Base-by-base conservation (phyloP, 2,329 filamentous ascomycete species). In the Cercospora berteroae region DNA sequence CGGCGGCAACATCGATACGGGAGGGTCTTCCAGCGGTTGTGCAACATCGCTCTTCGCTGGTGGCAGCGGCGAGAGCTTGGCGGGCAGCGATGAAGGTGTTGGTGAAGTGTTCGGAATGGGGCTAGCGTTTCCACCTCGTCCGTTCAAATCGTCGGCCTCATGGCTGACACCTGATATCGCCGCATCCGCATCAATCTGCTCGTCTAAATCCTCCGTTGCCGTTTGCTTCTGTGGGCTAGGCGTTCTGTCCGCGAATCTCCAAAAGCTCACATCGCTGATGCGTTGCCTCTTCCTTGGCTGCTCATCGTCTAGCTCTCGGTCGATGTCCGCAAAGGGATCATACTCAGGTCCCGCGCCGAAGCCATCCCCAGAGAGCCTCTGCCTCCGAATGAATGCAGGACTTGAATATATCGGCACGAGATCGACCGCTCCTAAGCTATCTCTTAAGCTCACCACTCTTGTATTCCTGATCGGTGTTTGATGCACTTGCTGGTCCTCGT, bases 341-440 rank as follows among this genome's bases (percentile, higher is more conserved):
- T 88, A 85, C 1, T 84, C 48, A 56, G 25, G 84, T 4, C 84
- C 84, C 70, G 90, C 87, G 60, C 90, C 87, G 0, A 90, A 79
- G 0, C 88, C 87, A 1, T 89, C 89, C 65, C 90, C 90, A 0
- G 90, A 93, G 4, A 90, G 81, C 64, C 90, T 84, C 13, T 87
- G 85, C 9, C 90, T 85, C 77, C 91, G 94, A 20, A 92, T 80
- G 72, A 96, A 96, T 0, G 92, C 91, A 0, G 93, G 93, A 2
- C 93, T 96, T 4, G 86, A 83, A 83, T 75, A 74, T 44, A 72
- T 73, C 80, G 55, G 81, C 73, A 8, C 71, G n/a, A 69, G 67
- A 27, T 69, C 69, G 1, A 59, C 63, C 27, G 60, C 66, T 33
- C 67, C 69, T n/a, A 74, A 44, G 50, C 61, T 64, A 9, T 64